Percentiles rank a stretch among this genome's conserved stretches.
Evolutionary conservation across 495 filamentous ascomycete species (phyloP).

Genomic region (Penicillium steckii): DNA sequence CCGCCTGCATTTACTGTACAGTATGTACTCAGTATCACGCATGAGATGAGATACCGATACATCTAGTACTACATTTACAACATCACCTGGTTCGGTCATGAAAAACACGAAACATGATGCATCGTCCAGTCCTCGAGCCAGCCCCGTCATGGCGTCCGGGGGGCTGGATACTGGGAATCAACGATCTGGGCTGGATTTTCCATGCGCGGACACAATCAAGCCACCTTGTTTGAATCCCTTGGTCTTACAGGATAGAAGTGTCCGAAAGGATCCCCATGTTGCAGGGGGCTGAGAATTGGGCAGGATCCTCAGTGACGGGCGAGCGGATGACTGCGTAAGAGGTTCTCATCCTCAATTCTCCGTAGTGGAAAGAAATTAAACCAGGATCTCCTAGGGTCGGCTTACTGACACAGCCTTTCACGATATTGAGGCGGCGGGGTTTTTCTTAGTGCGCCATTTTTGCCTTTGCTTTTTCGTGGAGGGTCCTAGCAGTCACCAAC

Average conservation of each 20-base stretch:
- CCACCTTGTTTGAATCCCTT: not conserved
- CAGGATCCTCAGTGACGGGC: constrained; percentile 2
- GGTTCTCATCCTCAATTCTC: too few relatives aligned
- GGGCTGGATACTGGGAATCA: not conserved
- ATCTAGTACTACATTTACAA: too few relatives aligned
- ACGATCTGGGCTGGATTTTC: not conserved
- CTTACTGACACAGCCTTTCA: not conserved
- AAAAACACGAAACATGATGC: not conserved
- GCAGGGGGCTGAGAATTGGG: not conserved
- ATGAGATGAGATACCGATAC: too few relatives aligned
- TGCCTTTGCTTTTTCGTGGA: not conserved
- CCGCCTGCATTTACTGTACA: not conserved
- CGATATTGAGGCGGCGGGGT: not conserved
- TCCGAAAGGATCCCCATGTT: not conserved
- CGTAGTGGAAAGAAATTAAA: not conserved
- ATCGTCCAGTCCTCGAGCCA: constrained; percentile 1
- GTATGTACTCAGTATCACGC: not conserved
- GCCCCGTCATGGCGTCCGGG: not conserved
- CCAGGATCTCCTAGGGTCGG: not conserved
- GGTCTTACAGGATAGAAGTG: constrained; percentile 1
- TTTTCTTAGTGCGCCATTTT: not conserved
- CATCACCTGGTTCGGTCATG: constrained; percentile 9
- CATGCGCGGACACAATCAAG: constrained; percentile 2
- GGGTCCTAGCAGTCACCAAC: not conserved
- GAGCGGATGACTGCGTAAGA: not conserved